Conservation (phyloP, 495 filamentous ascomycete genomes). For the Penicillium soppii region DNA sequence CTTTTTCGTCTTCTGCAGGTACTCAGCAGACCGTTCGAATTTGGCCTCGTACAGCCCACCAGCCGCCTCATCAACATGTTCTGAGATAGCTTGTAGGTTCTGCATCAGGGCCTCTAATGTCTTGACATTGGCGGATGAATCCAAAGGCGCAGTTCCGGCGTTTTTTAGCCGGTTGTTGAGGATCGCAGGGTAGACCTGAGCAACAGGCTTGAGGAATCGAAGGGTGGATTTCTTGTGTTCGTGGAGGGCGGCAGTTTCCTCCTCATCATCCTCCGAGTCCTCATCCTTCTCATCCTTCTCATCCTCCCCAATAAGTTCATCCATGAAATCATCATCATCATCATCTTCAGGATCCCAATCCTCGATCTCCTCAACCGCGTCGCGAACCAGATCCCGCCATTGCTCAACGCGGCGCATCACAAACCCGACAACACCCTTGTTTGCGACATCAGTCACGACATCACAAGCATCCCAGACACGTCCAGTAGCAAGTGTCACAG, state of each 20-base stretch:
- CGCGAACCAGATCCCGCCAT: slow-evolving; percentile 69
- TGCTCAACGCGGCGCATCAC: slow-evolving; percentile 61
- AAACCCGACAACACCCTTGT: slow-evolving; percentile 63
- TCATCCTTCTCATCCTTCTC: slow-evolving; percentile 42
- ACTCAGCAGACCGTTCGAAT: slow-evolving; percentile 22
- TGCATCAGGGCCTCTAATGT: slow-evolving; percentile 33
- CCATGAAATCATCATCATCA: slow-evolving; percentile 54
- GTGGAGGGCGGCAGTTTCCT: slow-evolving; percentile 30
- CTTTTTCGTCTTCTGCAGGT: slow-evolving; percentile 26
- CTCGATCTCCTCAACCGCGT: slow-evolving; percentile 80
- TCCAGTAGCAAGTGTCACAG: slow-evolving; percentile 43
- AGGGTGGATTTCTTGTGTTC: slow-evolving; percentile 38
- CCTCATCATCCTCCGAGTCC: slow-evolving; percentile 24
- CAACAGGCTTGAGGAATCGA: slow-evolving; percentile 42
- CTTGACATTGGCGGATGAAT: slow-evolving; percentile 10
- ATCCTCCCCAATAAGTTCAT: slow-evolving; percentile 39
- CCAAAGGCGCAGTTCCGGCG: slow-evolving; percentile 14
- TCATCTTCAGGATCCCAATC: slow-evolving; percentile 75
- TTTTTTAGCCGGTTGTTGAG: slow-evolving; percentile 37
- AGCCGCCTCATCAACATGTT: slow-evolving; percentile 48
- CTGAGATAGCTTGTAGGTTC: slow-evolving; percentile 38
- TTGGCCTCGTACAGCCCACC: slow-evolving; percentile 49
- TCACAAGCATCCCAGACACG: slow-evolving; percentile 69
- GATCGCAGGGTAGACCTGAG: slow-evolving; percentile 43
- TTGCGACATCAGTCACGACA: slow-evolving; percentile 56